Conservation (phyloP, 495 filamentous ascomycete species). For the Tuber umbilicatum region DNA sequence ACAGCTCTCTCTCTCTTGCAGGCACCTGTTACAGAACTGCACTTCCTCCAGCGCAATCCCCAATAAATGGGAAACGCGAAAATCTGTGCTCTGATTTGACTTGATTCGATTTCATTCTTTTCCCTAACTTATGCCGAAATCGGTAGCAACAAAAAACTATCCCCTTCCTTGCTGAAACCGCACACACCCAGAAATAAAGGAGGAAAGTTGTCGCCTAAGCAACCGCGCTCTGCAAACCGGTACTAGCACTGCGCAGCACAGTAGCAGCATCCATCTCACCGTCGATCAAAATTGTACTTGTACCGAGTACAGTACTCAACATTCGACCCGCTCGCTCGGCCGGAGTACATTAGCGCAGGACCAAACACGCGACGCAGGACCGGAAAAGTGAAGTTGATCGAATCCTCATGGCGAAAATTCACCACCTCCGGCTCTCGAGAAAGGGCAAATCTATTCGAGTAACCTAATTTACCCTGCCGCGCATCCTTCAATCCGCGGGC, state of each 20-base stretch:
- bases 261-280: not conserved
- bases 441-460: no score
- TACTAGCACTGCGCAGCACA: no score
- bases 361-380: no score
- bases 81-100: not conserved
- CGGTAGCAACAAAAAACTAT: not conserved
- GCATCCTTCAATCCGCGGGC: no score
- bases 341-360: no score
- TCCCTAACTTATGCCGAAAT: not conserved
- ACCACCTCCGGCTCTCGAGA: no score
- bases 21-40: not conserved
- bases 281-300: not conserved
- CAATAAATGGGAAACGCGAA: not conserved
- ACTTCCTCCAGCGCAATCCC: not conserved
- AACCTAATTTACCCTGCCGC: no score
- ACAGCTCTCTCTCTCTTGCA: not conserved
- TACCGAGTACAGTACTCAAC: not conserved
- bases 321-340: not conserved
- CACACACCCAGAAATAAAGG: not conserved
- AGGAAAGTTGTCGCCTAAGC: not conserved
- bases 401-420: no score
- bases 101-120: not conserved
- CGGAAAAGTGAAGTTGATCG: no score
- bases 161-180: not conserved
- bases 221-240: not conserved